Conservation (phyloP, 2,329 filamentous ascomycete genomes). For the Drechmeria coniospora region DNA sequence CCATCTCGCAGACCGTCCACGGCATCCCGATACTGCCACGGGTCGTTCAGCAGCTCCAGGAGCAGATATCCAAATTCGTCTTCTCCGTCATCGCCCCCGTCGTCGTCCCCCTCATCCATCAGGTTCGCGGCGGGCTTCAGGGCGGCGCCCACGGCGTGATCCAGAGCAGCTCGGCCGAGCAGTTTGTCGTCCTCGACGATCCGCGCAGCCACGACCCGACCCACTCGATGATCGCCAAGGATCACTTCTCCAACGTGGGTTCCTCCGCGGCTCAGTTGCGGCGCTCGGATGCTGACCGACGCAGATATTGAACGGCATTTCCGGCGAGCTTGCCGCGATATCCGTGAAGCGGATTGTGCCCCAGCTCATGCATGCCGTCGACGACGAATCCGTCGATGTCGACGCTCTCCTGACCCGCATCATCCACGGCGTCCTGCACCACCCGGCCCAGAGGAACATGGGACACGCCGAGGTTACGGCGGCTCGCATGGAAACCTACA, state of each 20-base stretch:
- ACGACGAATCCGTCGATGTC: constrained; percentile 57
- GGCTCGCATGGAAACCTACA: constrained; percentile 63
- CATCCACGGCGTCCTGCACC: constrained; percentile 70
- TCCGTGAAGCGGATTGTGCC: constrained; percentile 77
- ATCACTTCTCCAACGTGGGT: constrained; percentile 74
- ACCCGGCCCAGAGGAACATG: constrained; percentile 61
- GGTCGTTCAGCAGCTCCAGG: constrained; percentile 71
- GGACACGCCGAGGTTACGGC: constrained; percentile 57
- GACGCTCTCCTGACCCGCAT: constrained; percentile 60
- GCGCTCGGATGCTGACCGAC: constrained; percentile 1
- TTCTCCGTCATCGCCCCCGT: constrained; percentile 87
- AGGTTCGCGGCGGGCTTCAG: constrained; percentile 75
- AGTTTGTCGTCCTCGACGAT: constrained; percentile 75
- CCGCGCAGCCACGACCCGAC: constrained; percentile 67
- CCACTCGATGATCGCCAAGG: constrained; percentile 91
- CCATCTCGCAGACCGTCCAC: constrained; percentile 63
- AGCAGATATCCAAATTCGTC: constrained; percentile 77
- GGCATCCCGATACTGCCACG: constrained; percentile 75
- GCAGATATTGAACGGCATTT: constrained; percentile 68
- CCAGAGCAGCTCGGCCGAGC: constrained; percentile 66
- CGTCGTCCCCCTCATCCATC: constrained; percentile 67
- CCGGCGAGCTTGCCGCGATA: constrained; percentile 65
- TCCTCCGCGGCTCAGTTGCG: background rate
- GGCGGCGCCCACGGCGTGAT: constrained; percentile 82
- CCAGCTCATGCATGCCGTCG: constrained; percentile 77